Conservation (phyloP, 179 eudicot species). For the Camellia oleifera region DNA sequence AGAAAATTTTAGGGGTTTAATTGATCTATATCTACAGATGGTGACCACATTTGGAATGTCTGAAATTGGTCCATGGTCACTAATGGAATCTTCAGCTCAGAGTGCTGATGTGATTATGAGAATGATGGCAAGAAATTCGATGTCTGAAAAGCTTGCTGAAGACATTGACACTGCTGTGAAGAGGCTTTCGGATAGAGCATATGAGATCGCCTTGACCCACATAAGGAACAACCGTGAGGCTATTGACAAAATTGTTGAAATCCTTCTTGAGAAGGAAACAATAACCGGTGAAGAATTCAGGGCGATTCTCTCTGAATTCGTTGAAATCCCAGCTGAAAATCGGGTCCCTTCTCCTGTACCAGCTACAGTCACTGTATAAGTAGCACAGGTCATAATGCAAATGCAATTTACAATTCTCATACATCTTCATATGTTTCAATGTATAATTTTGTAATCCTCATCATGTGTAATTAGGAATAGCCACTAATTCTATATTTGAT, state of each 20-base stretch:
- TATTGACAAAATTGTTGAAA: slow-evolving; percentile 97
- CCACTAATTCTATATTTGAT: neutral
- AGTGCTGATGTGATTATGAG: slow-evolving; percentile 90
- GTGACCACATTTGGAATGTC: slow-evolving; percentile 98
- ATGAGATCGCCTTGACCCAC: slow-evolving; percentile 80
- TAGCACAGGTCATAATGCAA: slow-evolving; percentile 5
- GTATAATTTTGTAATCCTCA: slow-evolving; percentile 10
- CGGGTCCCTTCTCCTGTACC: slow-evolving; percentile 51
- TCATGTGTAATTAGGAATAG: slow-evolving; percentile 16
- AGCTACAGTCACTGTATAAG: slow-evolving; percentile 64
- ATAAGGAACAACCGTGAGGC: slow-evolving; percentile 92
- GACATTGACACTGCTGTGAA: slow-evolving; percentile 89
- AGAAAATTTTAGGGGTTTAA: neutral
- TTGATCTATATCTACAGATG: slow-evolving; percentile 51
- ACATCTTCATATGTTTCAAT: neutral
- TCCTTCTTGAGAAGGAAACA: slow-evolving; percentile 91
- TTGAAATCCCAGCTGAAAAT: slow-evolving; percentile 83
- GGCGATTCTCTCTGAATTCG: slow-evolving; percentile 79
- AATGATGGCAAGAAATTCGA: slow-evolving; percentile 99
- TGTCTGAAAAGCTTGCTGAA: slow-evolving; percentile 97
- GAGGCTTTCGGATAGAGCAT: slow-evolving; percentile 78
- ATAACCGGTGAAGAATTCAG: slow-evolving; percentile 94
- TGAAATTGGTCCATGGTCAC: slow-evolving; percentile 98
- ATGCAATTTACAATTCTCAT: slow-evolving; percentile 2
- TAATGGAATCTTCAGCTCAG: slow-evolving; percentile 84